These are phyloP conservation scores for Colletotrichum graminicola DNA, from an alignment of 2,329 filamentous ascomycete species.

Conservation along the genomic window DNA sequence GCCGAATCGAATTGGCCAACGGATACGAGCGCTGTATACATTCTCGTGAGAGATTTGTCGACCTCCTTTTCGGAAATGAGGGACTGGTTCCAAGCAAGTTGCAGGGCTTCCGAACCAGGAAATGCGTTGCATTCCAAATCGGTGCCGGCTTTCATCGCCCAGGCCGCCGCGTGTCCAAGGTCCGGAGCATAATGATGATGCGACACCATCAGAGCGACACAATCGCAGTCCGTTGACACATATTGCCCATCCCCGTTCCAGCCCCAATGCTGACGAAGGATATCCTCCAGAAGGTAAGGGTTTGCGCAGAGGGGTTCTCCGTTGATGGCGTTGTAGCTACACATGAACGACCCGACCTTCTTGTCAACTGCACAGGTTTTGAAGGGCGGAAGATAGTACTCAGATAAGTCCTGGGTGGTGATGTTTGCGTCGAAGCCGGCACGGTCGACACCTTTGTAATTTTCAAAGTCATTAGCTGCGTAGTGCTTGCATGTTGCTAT, in stretches of 20 bases:
- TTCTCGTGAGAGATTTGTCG: slow-evolving; percentile 62
- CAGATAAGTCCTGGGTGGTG: slow-evolving; percentile 71
- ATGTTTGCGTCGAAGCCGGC: slow-evolving; percentile 69
- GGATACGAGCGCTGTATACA: slow-evolving; percentile 66
- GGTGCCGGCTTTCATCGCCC: slow-evolving; percentile 52
- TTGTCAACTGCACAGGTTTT: slow-evolving; percentile 71
- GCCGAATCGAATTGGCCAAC: slow-evolving; percentile 70
- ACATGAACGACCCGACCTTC: slow-evolving; percentile 71
- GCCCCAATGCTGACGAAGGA: slow-evolving; percentile 75
- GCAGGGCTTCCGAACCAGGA: slow-evolving; percentile 28
- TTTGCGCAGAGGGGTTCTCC: slow-evolving; percentile 75
- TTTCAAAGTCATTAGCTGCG: slow-evolving; percentile 68
- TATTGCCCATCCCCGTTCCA: slow-evolving; percentile 73
- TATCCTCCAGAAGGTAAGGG: slow-evolving; percentile 70
- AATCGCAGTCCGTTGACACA: slow-evolving; percentile 74
- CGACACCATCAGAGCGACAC: slow-evolving; percentile 35
- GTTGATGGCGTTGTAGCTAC: slow-evolving; percentile 74
- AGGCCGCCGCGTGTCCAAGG: slow-evolving; percentile 51
- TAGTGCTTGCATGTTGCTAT: slow-evolving; percentile 72
- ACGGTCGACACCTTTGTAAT: slow-evolving; percentile 56
- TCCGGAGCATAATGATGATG: slow-evolving; percentile 32
- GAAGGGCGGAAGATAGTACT: slow-evolving; percentile 77
- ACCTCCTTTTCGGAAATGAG: slow-evolving; percentile 48
- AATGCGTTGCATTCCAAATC: slow-evolving; percentile 50
- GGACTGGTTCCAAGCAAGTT: slow-evolving; percentile 49